phyloP scores from a whole-genome alignment of 2,329 filamentous ascomycete species.

The Xylariaceae sp. region DNA sequence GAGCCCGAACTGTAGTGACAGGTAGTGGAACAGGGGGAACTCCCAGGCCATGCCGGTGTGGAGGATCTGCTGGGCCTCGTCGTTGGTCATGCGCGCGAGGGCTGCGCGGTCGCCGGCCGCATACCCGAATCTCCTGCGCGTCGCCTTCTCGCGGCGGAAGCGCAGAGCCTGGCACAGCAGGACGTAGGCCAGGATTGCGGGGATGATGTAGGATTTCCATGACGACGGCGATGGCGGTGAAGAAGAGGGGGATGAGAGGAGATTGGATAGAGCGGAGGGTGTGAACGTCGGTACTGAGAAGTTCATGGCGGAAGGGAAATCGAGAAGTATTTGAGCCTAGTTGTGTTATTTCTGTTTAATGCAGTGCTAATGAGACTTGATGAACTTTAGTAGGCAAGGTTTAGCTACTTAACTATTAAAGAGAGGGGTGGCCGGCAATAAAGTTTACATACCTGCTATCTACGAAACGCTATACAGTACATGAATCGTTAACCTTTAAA shows the following conservation, averaged over 20 bases:
- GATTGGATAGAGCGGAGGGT: background rate
- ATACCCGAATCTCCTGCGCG: constrained; percentile 31
- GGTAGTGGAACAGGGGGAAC: constrained; percentile 32
- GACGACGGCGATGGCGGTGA: constrained; percentile 10
- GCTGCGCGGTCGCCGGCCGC: constrained; percentile 28
- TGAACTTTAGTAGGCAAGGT: no score
- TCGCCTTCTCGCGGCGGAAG: constrained; percentile 31
- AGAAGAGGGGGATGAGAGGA: background rate
- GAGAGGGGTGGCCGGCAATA: no score
- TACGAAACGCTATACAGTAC: no score
- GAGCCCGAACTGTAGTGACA: constrained; percentile 35
- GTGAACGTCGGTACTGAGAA: background rate
- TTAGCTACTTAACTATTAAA: no score
- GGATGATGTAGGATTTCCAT: constrained; percentile 26
- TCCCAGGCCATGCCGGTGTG: constrained; percentile 29
- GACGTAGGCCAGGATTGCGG: constrained; percentile 27
- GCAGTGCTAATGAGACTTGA: no score
- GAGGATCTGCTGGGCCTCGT: constrained; percentile 37
- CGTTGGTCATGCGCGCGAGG: constrained; percentile 36
- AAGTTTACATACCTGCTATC: no score
- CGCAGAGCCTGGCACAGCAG: constrained; percentile 34
- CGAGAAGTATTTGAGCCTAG: no score
- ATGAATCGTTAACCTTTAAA: no score
- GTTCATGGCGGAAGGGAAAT: constrained; percentile 18
- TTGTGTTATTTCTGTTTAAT: no score